Base-by-base conservation (phyloP, 169 alveolate genomes). In the Plasmodium malariae region DNA sequence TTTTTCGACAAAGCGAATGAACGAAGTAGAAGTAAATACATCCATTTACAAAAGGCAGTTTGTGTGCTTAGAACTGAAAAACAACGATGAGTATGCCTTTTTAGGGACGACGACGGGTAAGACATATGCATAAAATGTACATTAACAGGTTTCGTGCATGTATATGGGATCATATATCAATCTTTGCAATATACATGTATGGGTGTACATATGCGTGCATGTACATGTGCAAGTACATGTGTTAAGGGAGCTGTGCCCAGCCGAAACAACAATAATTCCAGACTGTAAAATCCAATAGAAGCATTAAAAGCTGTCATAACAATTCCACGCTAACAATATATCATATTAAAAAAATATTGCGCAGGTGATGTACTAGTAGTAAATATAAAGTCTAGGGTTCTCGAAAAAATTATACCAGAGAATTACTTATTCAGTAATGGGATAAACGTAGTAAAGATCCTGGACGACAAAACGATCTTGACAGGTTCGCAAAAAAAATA, bases 61-160 rank as follows among this genome's bases (percentile, higher is more conserved):
- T 26, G 48, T 83, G 19, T 83, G 91, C 12, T 55, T 83, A 36
- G 85, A 83, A 34, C 28, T 83, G 63, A 83, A 83, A 48, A 60
- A 83, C 65, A 83, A 83, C 30, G 91, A 83, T 26, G 91, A 83
- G 28, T 68, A 83, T 17, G 91, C 91, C 45, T 67, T 34, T 70
- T 60, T 83, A 9, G 91, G 91, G 5, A 83, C 91, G 0, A 83
- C 91, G 12, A 83, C 91, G 49, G 91, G 90, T 80, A 32, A 32
- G 9, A 28, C 36, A 17, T 2, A 57, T n/a, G n/a, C n/a, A n/a
- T n/a, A n/a, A n/a, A n/a, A n/a, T n/a, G n/a, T n/a, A n/a, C n/a
- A n/a, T n/a, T n/a, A n/a, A n/a, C n/a, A n/a, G n/a, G n/a, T n/a
- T n/a, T n/a, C n/a, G n/a, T n/a, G n/a, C n/a, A n/a, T n/a, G n/a